Conservation (phyloP, 495 filamentous ascomycete species). For the Recurvomyces mirabilis region DNA sequence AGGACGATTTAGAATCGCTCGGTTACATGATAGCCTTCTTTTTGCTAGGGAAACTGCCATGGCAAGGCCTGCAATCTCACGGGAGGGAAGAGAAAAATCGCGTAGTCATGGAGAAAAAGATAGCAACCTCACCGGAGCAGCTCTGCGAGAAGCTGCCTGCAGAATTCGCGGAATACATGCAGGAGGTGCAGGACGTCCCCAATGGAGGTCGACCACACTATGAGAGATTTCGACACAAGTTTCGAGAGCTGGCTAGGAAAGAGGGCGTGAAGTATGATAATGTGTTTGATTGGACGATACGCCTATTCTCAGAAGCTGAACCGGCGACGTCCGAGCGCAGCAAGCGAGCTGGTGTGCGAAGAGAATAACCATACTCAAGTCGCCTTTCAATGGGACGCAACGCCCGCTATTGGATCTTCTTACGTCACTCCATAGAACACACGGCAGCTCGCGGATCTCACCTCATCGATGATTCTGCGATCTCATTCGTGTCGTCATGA, state of each 20-base stretch:
- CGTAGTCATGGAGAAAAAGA: constrained; percentile 6
- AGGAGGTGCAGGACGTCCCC: not conserved
- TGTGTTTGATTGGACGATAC: constrained; percentile 5
- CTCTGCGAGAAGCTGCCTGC: constrained; percentile 2
- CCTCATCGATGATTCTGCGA: too few species aligned
- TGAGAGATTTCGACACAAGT: not conserved
- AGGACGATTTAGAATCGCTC: constrained; percentile 6
- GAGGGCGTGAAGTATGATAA: constrained; percentile 1
- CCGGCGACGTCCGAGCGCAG: not conserved
- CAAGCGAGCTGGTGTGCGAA: not conserved
- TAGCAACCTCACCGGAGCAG: not conserved
- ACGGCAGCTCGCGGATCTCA: too few species aligned
- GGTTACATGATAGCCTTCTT: constrained; percentile 5
- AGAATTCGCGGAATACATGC: constrained; percentile 1
- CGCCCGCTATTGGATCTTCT: too few species aligned
- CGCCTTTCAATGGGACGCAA: too few species aligned
- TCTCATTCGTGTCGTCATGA: too few species aligned
- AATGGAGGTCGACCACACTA: not conserved
- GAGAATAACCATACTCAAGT: not conserved
- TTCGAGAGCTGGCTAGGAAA: not conserved
- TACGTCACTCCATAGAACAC: too few species aligned
- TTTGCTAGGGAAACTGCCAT: constrained; percentile 2
- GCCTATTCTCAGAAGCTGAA: not conserved
- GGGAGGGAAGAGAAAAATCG: constrained; percentile 2
- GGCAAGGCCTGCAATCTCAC: not conserved